Evolutionary conservation across 208 protist species (phyloP), one percentile per base, ranked within the genome.

Genomic region (Naegleria gruberi): DNA sequence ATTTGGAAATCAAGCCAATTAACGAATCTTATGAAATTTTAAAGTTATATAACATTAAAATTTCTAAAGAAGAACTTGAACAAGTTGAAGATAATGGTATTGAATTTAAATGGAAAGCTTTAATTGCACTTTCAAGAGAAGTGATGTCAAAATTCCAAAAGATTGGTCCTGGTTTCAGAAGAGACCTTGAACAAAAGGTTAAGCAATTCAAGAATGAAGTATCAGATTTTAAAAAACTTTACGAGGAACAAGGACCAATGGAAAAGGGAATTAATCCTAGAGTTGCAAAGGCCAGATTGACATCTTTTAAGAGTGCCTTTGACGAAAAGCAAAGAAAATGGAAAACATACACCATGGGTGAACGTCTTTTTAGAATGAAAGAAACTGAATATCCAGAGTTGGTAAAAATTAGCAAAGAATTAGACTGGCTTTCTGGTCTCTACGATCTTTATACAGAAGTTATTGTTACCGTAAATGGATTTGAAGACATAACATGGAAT

Each of bases 381-480:
- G 92, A 96, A 90, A 97, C 98, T 91, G 95, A 97, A 89, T 99
- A 98, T 93, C 96, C 97, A 34, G 96, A 99, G 90, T 92, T 98
- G 43, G 94, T 96, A 42, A 94, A 96, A 90, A 98, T 97, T 12
- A 95, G 97, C 91, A 97, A 96, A 90, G 96, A 99, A 91, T 93
- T 99, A 23, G 95, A 97, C 91, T 93, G 98, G 84, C 95, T 99
- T 0, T 95, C 98, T 90, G 97, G 96, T 93, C 94, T 99, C 17
- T 99, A 99, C 93, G 94, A 94, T 43, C 93, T 99, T 2, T 98
- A 98, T 94, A 96, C 97, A 77, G 96, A 97, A 90, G 97, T 99
- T 57, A 93, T 97, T 82, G 94, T 97, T 89, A 97, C 97, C 90
- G 95, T 99, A 42, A 95, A 96, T 87, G 95, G 96, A 42, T 99